phyloP scores from a whole-genome alignment of 2,329 filamentous ascomycete species.

The Aspergillus bombycis region DNA sequence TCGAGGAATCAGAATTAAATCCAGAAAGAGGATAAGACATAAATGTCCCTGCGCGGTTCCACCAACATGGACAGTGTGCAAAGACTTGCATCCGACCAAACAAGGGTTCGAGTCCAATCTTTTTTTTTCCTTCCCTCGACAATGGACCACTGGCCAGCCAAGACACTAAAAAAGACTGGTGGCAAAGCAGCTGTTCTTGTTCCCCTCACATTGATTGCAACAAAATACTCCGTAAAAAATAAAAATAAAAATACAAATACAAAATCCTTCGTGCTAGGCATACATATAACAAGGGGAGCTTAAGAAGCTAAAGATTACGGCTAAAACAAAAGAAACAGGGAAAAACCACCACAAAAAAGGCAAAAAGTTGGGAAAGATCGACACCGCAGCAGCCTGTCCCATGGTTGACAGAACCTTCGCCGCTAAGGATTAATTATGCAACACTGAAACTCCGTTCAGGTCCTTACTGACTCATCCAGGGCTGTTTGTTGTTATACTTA shows the following conservation, averaged over 20 bases:
- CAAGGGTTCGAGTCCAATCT: conserved; percentile 21
- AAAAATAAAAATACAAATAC: conserved; percentile 2
- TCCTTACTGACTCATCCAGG: not conserved
- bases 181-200: conserved; percentile 12
- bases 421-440: not conserved
- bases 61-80: conserved; percentile 8
- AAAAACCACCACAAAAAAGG: not conserved
- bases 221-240: not conserved
- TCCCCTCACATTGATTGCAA: not conserved
- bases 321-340: not conserved
- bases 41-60: conserved; percentile 1
- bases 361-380: conserved; percentile 21
- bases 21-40: not conserved
- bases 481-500: not conserved
- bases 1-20: not conserved
- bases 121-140: not conserved
- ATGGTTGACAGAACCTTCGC: conserved; percentile 26
- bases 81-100: conserved; percentile 18
- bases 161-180: conserved; percentile 16
- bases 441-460: not conserved
- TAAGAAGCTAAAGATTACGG: not conserved
- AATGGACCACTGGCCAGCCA: conserved; percentile 8
- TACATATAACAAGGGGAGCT: not conserved
- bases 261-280: not conserved
- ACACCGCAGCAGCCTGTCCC: conserved; percentile 31